These are phyloP conservation scores for Fusarium brevicatenulatum DNA, from an alignment of 2,329 filamentous ascomycete genomes.

Conservation along the genomic window DNA sequence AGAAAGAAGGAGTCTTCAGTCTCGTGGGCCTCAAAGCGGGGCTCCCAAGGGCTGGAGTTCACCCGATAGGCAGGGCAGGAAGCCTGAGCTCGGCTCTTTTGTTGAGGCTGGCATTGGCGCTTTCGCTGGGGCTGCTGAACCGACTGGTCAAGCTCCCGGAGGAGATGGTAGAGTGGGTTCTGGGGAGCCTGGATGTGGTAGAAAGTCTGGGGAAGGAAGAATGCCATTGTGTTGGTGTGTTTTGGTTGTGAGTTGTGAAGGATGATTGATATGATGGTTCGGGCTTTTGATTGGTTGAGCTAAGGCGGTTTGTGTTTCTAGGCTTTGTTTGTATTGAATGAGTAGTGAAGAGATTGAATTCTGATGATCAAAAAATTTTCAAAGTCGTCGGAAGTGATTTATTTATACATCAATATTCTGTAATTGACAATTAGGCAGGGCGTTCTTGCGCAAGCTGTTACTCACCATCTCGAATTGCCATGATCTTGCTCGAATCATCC, in stretches of 20 bases:
- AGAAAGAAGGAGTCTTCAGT: slow-evolving; percentile 72
- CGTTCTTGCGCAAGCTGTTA: slow-evolving; percentile 10
- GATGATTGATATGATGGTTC: not conserved
- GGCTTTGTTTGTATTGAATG: not conserved
- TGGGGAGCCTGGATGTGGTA: slow-evolving; percentile 11
- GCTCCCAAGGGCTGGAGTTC: slow-evolving; percentile 5
- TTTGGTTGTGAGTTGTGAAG: not conserved
- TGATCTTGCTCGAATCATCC: slow-evolving; percentile 5
- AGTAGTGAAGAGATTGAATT: not conserved
- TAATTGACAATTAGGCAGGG: not conserved
- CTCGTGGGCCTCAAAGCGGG: slow-evolving; percentile 10
- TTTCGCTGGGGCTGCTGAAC: slow-evolving; percentile 22
- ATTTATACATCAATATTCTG: not conserved
- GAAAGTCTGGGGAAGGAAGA: slow-evolving; percentile 22
- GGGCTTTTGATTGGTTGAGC: not conserved
- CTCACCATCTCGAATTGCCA: not conserved
- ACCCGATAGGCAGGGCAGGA: not conserved
- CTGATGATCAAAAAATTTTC: not conserved
- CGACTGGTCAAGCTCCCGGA: slow-evolving; percentile 20
- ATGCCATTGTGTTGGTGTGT: slow-evolving; percentile 12
- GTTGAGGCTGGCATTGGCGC: slow-evolving; percentile 18
- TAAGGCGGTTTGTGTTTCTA: not conserved
- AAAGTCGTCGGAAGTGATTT: not conserved
- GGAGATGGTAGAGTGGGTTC: slow-evolving; percentile 22
- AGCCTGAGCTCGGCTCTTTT: slow-evolving; percentile 38